Evolutionary conservation across 441 rosid species (phyloP).

Genomic region (Syzygium malaccense): DNA sequence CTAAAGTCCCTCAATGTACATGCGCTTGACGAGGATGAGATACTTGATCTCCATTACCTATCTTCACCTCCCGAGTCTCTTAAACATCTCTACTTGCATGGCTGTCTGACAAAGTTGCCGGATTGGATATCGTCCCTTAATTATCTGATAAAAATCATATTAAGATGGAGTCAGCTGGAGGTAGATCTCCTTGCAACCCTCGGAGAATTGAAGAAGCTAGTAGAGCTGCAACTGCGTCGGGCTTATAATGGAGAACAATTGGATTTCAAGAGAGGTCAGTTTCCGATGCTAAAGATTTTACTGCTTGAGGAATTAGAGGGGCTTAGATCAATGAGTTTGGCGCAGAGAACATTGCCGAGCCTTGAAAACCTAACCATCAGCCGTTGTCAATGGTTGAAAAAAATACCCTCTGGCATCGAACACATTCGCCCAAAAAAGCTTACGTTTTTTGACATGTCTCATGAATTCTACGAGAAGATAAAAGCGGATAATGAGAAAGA

Average conservation of each 20-base stretch:
- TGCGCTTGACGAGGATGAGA: not conserved
- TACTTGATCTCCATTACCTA: not conserved
- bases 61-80: not conserved
- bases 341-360: fast-evolving
- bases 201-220: not conserved
- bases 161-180: not conserved
- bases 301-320: not conserved
- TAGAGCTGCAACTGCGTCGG: not conserved
- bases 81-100: not conserved
- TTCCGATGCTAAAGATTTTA: not conserved
- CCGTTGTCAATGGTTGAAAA: not conserved
- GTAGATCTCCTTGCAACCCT: not conserved
- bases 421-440: not conserved
- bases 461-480: not conserved
- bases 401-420: not conserved
- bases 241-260: not conserved
- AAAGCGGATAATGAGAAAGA: fast-evolving
- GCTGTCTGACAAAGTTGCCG: not conserved
- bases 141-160: not conserved
- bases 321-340: not conserved
- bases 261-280: not conserved
- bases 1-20: not conserved
- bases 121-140: not conserved
- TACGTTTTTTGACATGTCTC: not conserved
- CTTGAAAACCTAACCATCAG: not conserved